Base-by-base conservation (phyloP, 805 yeast genomes). In the Wickerhamomyces bovis region DNA sequence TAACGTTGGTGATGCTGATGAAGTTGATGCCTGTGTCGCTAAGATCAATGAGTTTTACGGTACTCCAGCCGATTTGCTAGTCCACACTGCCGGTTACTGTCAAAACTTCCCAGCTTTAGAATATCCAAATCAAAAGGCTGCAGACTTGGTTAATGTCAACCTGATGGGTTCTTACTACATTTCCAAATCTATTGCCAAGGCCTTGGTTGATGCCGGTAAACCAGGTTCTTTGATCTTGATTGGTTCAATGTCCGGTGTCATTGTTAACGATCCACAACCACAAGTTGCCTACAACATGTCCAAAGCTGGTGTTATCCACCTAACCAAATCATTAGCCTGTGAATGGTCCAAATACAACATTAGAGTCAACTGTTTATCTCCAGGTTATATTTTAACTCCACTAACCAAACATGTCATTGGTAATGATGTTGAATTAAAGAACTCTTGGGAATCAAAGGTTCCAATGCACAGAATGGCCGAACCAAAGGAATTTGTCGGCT, bases 401-500 rank as follows among this genome's bases (percentile, higher is more conserved):
- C 73, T 85, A 64, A 85, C 92, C 39, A 80, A 77, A 64, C 81
- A 83, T 57, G 89, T 85, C 43, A 68, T 78, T 44, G 83, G 83
- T 25, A 70, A 75, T 57, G 66, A 72, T 41, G 71, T 76, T 31
- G 81, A 73, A 44, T 69, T 85, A 76, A 82, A 81, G 66, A 77
- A 81, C 43, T 74, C 79, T 45, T 85, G 92, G 92, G 83, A 82
- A 59, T 65, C 78, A 25, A 78, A 78, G 66, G 73, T 82, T 46
- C 95, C 95, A 59, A 74, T 81, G 80, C 78, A 78, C 61, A 78
- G 95, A 71, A 81, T 87, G 85, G 90, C 95, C 38, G 88, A 83
- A 58, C 92, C 94, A 51, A 75, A 80, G 61, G 95, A 86, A 67
- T 84, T 85, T 62, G 84, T 83, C 36, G 95, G 95, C 36, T 75